Base-by-base conservation (phyloP, 371 early-diverging fungal species). In the Zychaea mexicana region DNA sequence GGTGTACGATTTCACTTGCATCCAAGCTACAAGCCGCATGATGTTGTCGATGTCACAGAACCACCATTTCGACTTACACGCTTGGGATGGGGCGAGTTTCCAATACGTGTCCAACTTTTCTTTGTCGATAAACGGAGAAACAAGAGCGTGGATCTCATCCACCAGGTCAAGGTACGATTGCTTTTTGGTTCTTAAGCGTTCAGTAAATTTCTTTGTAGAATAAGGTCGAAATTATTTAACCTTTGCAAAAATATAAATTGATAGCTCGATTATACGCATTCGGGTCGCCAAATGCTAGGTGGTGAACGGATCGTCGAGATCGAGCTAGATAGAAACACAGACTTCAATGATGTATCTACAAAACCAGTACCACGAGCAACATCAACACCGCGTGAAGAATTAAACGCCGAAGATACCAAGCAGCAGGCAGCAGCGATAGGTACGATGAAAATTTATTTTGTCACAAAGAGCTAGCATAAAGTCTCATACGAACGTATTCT, bases 1-100 rank as follows among this genome's bases (percentile, higher is more conserved):
- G 85, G 85, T 63, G 94, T 94, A n/a, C 88, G 93, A 21, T 94
- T 93, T 60, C 88, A 88, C 72, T 79, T 97, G 12, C 97, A 97
- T 75, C 93, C 92, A 57, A 91, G 92, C 57, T 97, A 96, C 68
- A 87, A 85, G 49, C 98, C 98, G 0, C 84, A 92, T 61, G 90
- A 96, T 70, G 84, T 95, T 6, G 84, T 96, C 5, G 96, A 94
- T 32, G 84, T 96, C 2, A 72, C 74, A 0, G 83, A 85, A 36
- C 88, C 97, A 0, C 94, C 92, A 0, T 95, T 94, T 67, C 89
- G 90, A 59, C 66, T 96, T 47, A 90, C 90, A 10, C 84, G 95
- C 2, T 84, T 86, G 61, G 98, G 96, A 0, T 97, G 96, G 96
- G 98, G 98, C 7, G 97, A 97, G 73, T 96, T 95, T 62, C 94